Evolutionary conservation across 345 rosid species (phyloP), one percentile per base, ranked within the genome.

Genomic region (Stellera chamaejasme): DNA sequence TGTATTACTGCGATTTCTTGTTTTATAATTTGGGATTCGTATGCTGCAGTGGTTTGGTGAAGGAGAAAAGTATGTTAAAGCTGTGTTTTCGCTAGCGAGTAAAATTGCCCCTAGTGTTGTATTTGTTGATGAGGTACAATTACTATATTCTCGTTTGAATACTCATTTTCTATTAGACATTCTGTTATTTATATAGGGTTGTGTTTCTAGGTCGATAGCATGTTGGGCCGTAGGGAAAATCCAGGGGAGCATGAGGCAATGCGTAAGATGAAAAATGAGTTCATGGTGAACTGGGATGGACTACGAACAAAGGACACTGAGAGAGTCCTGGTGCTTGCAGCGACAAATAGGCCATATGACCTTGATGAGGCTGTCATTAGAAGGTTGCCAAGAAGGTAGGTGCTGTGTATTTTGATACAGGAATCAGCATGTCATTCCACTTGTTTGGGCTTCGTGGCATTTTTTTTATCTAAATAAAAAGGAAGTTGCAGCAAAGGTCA

Each of bases 321-420:
- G 65, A 68, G 96, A 13, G 88, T 92, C 61, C 81, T 92, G 62
- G 97, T 92, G 28, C 95, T 88, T 66, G 98, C 91, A 52, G 97
- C 98, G 65, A 92, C 97, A 49, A 92, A 88, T 67, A 74, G 98
- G 65, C 95, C 97, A 48, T 92, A 79, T 73, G 98, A 92, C 75
- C 90, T 92, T 63, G 98, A 92, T 65, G 98, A 92, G 77, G 98
- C 97, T 54, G 98, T 88, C 65, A 88, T 88, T 61, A 82, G 97
- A 68, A 78, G 96, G 74, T 66, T 92, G 26, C 93, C 96, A 5
- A 76, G 89, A n/a, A 82, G 96, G 92, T 84, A 71, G 45, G 12
- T 10, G 14, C 26, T 43, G 16, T 8, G 11, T 42, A 52, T 16
- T 25, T 50, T 42, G 42, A 43, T 39, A 52, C 10, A 13, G 43